phyloP scores from a whole-genome alignment of 2,329 filamentous ascomycete genomes.

The Graphilbum ipis-grandicollis region DNA sequence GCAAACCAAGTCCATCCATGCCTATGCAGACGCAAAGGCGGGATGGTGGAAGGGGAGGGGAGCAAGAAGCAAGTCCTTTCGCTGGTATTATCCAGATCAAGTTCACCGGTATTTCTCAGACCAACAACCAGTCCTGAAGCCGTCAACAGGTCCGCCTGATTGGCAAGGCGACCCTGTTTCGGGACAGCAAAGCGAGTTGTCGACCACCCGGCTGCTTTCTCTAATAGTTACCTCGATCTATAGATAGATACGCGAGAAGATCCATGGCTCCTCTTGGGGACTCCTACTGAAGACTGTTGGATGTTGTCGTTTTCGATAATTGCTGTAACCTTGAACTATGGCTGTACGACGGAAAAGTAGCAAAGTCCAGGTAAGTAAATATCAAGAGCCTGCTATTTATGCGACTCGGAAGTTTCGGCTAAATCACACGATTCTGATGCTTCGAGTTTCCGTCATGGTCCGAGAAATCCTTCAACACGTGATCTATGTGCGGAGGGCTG shows the following conservation, averaged over 20 bases:
- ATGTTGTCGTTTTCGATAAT: neutral
- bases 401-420: too few species aligned
- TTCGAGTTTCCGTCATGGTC: too few species aligned
- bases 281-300: slow-evolving; percentile 1
- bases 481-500: too few species aligned
- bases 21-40: slow-evolving; percentile 8
- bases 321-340: too few species aligned
- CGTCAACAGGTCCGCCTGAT: neutral
- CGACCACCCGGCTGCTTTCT: slow-evolving; percentile 30
- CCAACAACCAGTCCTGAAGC: slow-evolving; percentile 14
- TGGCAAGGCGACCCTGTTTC: too few species aligned
- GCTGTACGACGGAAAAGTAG: too few species aligned
- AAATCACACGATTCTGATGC: too few species aligned
- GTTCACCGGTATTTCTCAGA: slow-evolving; percentile 72
- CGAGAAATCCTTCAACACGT: too few species aligned
- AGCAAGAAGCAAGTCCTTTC: slow-evolving; percentile 71
- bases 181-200: slow-evolving; percentile 18
- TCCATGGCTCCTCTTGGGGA: slow-evolving; percentile 8
- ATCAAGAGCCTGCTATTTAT: too few species aligned
- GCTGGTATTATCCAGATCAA: slow-evolving; percentile 40
- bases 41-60: slow-evolving; percentile 15
- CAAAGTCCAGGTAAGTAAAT: too few species aligned
- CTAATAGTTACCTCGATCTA: slow-evolving; percentile 29
- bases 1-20: slow-evolving; percentile 22
- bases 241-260: slow-evolving; percentile 17